Base-by-base conservation (phyloP, 2,329 filamentous ascomycete genomes). In the Alternaria brassicae region DNA sequence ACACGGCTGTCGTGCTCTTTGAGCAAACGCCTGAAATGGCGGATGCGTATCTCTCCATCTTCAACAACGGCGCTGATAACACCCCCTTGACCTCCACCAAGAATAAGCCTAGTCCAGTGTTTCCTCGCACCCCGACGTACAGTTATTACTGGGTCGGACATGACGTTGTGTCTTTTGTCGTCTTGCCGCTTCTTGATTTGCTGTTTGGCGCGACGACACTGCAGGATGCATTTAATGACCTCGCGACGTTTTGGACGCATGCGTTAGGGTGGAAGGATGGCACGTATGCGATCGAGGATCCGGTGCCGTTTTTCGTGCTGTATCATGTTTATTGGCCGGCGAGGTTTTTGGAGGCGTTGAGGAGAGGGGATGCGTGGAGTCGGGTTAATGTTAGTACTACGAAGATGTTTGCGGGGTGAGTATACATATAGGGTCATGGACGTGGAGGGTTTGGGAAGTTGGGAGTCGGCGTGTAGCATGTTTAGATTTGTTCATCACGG, bases 331-430 rank as follows among this genome's bases (percentile, higher is more conserved):
- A 83, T 65, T 85, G 83, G 83, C 83, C 83, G 1, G 66, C 73
- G 51, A 79, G 80, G 58, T 88, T 91, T 66, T 45, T 81, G 6
- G 70, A 68, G 55, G 80, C 77, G 49, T 78, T 84, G 56, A 72
- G 72, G 68, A 72, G 71, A 4, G 81, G 85, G 1, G 80, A 70
- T 61, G 80, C 78, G 56, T 91, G 89, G 89, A 88, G 84, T 52
- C 80, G 88, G 60, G 73, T 89, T 36, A 91, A 91, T 74, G 86
- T 91, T 3, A 89, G 88, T 67, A 91, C 89, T 12, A 83, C 81
- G 25, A 88, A 86, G 74, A 81, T 87, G 72, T 87, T 87, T 69
- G 68, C 70, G 56, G 48, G 12, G n/a, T 66, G 37, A 55, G 13
- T 25, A 13, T 66, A 34, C 53, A 10, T 25, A 13, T 49, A 12